These are phyloP conservation scores for Melampsora larici-populina DNA, from an alignment of 1,284 basidiomycete species.

Conservation along the genomic window DNA sequence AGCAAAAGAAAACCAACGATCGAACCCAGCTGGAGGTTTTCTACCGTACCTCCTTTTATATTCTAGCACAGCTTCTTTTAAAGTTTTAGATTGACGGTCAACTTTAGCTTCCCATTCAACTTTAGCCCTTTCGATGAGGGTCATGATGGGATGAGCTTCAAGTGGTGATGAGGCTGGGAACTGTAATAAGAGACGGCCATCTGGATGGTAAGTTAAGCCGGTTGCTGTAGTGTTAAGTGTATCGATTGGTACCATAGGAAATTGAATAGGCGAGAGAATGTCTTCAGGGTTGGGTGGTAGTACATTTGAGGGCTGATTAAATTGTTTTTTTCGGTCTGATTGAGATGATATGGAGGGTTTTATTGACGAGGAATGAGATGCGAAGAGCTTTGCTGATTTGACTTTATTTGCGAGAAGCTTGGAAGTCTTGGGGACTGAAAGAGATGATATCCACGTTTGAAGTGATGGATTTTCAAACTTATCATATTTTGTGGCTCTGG, in stretches of 20 bases:
- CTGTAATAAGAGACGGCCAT: constrained; percentile 1
- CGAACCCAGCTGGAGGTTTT: constrained; percentile 42
- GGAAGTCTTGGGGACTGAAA: too few species aligned
- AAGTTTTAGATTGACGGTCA: constrained; percentile 55
- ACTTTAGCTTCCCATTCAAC: constrained; percentile 56
- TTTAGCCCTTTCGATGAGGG: constrained; percentile 56
- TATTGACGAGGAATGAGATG: too few species aligned
- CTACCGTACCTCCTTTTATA: constrained; percentile 56
- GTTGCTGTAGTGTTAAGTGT: neutral
- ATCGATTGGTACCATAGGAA: neutral
- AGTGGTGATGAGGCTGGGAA: neutral
- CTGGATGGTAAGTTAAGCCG: neutral
- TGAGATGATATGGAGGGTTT: too few species aligned
- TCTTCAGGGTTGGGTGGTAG: neutral
- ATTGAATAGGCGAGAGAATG: neutral
- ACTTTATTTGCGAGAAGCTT: too few species aligned
- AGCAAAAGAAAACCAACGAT: constrained; percentile 48
- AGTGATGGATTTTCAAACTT: too few species aligned
- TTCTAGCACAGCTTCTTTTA: constrained; percentile 57
- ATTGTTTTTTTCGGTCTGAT: neutral
- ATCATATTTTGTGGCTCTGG: neutral
- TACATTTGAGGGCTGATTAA: neutral
- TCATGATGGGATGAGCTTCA: constrained; percentile 54
- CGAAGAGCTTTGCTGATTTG: too few species aligned
- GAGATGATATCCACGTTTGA: too few species aligned